phyloP scores from a whole-genome alignment of 345 rosid genomes.

The Ceriops zippeliana region DNA sequence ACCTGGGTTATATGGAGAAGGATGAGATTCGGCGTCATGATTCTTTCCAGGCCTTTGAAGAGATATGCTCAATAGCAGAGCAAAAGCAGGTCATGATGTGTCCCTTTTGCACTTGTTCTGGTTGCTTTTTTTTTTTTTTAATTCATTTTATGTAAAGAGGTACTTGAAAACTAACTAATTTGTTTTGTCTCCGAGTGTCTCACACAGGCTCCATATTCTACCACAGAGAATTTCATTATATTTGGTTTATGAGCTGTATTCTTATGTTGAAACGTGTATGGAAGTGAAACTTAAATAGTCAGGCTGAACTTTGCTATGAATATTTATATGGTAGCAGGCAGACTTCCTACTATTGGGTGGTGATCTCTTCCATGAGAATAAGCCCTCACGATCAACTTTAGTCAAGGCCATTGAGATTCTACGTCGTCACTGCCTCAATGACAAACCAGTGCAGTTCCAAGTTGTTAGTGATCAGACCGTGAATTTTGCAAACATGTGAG shows the following conservation, averaged over 20 bases:
- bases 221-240: too few species aligned
- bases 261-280: not conserved
- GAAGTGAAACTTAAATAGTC: not conserved
- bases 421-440: conserved; percentile 86
- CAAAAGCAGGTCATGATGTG: conserved; percentile 53
- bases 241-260: not conserved
- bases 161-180: not conserved
- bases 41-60: conserved; percentile 92
- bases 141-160: not conserved
- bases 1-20: conserved; percentile 96
- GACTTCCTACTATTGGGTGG: conserved; percentile 94
- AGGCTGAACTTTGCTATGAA: not conserved
- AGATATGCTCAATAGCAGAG: conserved; percentile 92
- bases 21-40: conserved; percentile 92
- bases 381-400: conserved; percentile 91
- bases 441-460: conserved; percentile 90
- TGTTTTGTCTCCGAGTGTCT: too few species aligned
- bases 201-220: too few species aligned
- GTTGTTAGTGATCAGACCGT: conserved; percentile 97
- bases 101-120: not conserved
- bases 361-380: conserved; percentile 98
- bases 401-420: conserved; percentile 97
- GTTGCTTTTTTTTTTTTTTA: not conserved
- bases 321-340: conserved; percentile 50
- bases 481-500: conserved; percentile 78